phyloP scores from a whole-genome alignment of 176 grass and related monocot species.

The Aegilops longissima region DNA sequence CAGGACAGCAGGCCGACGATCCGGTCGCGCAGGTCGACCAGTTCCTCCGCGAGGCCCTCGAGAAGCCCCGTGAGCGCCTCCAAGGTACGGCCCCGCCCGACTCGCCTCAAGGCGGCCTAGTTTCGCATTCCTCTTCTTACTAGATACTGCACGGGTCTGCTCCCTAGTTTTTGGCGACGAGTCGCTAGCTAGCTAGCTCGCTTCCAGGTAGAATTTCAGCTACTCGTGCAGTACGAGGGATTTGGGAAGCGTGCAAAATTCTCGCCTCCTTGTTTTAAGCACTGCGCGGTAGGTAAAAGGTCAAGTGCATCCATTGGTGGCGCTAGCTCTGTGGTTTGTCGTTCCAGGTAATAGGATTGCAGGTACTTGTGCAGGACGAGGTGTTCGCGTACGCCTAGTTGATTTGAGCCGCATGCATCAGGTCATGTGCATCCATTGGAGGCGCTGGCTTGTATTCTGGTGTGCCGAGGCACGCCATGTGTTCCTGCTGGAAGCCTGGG shows the following conservation, averaged over 20 bases:
- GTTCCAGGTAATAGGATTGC: no score
- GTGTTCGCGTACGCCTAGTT: background rate
- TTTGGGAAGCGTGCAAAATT: no score
- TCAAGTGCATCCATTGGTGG: background rate
- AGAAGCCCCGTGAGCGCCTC: conserved; percentile 90
- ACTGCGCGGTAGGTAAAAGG: background rate
- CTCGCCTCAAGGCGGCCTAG: no score
- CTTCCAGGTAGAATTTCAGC: background rate
- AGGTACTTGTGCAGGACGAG: background rate
- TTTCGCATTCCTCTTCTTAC: no score
- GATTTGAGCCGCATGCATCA: background rate
- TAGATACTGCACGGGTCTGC: no score
- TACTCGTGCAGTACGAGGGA: background rate
- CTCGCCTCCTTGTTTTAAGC: background rate
- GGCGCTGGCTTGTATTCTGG: no score
- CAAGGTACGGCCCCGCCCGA: conserved; percentile 37
- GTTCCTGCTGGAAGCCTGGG: background rate
- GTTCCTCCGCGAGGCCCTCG: conserved; percentile 87
- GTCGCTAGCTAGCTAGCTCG: background rate
- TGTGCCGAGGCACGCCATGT: background rate
- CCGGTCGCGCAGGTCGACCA: conserved; percentile 64
- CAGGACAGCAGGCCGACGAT: conserved; percentile 5
- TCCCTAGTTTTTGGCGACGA: no score
- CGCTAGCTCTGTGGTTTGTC: background rate
- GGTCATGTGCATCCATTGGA: background rate